Conservation (phyloP, 2,329 filamentous ascomycete genomes). For the Cladosporium cucumerinum region DNA sequence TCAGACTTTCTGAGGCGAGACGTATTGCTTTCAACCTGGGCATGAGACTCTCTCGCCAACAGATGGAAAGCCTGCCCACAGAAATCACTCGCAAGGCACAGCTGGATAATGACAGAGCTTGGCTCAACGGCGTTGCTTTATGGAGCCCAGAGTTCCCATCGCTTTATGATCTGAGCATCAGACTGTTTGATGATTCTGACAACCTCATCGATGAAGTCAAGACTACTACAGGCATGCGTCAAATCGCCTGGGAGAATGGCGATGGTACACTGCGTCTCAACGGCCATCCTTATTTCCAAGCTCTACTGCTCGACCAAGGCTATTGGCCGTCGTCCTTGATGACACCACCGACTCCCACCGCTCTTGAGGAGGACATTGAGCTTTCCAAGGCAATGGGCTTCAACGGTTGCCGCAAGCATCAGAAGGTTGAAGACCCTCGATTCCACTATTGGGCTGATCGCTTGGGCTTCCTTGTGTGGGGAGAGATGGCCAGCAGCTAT, state of each 20-base stretch:
- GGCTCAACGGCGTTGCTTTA: slow-evolving; percentile 57
- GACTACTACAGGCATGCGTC: slow-evolving; percentile 61
- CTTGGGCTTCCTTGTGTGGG: slow-evolving; percentile 62
- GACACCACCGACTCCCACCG: slow-evolving; percentile 52
- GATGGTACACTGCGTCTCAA: slow-evolving; percentile 60
- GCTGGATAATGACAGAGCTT: slow-evolving; percentile 35
- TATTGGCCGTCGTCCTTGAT: slow-evolving; percentile 62
- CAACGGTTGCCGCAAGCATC: slow-evolving; percentile 63
- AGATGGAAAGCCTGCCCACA: slow-evolving; percentile 40
- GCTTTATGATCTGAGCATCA: slow-evolving; percentile 55
- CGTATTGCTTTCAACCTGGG: slow-evolving; percentile 22
- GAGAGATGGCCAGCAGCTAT: slow-evolving; percentile 64
- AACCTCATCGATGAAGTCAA: slow-evolving; percentile 54
- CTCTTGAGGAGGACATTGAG: slow-evolving; percentile 52
- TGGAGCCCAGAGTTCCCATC: slow-evolving; percentile 59
- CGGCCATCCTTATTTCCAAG: slow-evolving; percentile 58
- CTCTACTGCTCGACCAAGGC: slow-evolving; percentile 59
- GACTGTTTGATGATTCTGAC: slow-evolving; percentile 45
- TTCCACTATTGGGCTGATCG: slow-evolving; percentile 62
- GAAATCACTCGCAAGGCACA: slow-evolving; percentile 36
- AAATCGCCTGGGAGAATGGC: slow-evolving; percentile 56
- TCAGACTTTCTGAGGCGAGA: slow-evolving; percentile 42
- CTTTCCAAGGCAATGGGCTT: slow-evolving; percentile 60
- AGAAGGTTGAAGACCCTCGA: slow-evolving; percentile 60
- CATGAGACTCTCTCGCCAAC: slow-evolving; percentile 47